Evolutionary conservation across 140 eudicot species (phyloP).

Genomic region (Stevia rebaudiana): DNA sequence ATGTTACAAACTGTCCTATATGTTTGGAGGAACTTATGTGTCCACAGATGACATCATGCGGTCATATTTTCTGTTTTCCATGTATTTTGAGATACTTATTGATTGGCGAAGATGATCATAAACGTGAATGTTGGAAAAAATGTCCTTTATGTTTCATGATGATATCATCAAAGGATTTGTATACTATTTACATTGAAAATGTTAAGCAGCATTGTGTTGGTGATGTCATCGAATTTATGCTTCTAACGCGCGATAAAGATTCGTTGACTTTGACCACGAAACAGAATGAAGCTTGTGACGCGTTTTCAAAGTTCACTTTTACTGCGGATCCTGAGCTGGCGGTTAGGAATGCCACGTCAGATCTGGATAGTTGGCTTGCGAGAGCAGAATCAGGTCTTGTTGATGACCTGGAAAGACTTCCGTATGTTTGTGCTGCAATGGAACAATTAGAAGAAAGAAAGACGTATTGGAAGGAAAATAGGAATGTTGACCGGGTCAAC

Average conservation of each 20-base stretch:
- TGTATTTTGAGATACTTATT: conserved; percentile 80
- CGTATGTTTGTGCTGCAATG: conserved; percentile 94
- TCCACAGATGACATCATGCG: conserved; percentile 95
- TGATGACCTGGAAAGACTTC: conserved; percentile 89
- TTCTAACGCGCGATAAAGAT: conserved; percentile 71
- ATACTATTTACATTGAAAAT: conserved; percentile 72
- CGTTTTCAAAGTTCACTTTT: conserved; percentile 81
- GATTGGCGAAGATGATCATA: conserved; percentile 56
- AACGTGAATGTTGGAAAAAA: conserved; percentile 65
- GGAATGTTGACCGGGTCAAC: conserved; percentile 24
- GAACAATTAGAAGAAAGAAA: conserved; percentile 71
- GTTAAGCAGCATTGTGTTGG: conserved; percentile 68
- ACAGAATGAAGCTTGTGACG: conserved; percentile 43
- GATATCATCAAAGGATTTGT: conserved; percentile 82
- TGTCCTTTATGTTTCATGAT: conserved; percentile 91
- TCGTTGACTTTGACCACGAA: conserved; percentile 53
- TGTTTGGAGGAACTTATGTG: conserved; percentile 83
- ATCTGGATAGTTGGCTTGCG: conserved; percentile 88
- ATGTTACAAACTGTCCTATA: conserved; percentile 80
- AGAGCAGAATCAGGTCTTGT: conserved; percentile 91
- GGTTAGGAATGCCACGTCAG: conserved; percentile 79
- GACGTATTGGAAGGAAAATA: conserved; percentile 61
- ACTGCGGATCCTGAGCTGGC: conserved; percentile 80
- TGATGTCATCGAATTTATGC: conserved; percentile 60
- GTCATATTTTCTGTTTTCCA: conserved; percentile 89